phyloP scores from a whole-genome alignment of 805 yeast genomes.

The Naumovozyma castellii region DNA sequence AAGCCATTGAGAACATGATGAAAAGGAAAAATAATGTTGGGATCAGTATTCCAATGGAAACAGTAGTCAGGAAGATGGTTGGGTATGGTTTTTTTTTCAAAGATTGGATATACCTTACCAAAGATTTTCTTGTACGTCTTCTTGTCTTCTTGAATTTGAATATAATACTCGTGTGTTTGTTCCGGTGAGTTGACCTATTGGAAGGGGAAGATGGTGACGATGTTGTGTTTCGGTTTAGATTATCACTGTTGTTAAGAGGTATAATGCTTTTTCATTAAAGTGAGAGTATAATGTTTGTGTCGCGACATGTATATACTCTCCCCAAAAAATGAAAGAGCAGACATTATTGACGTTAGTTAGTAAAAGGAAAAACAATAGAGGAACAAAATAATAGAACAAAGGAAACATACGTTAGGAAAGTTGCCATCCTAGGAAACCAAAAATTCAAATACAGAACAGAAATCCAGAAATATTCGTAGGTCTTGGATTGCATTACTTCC shows the following conservation, averaged over 20 bases:
- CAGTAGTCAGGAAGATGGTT: slow-evolving; percentile 11
- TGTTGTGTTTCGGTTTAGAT: not conserved
- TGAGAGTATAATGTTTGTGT: too few species aligned
- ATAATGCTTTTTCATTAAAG: not conserved
- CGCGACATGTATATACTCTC: too few species aligned
- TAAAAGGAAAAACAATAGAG: not conserved
- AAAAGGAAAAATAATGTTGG: slow-evolving; percentile 9
- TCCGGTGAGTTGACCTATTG: not conserved
- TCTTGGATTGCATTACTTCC: slow-evolving; percentile 11
- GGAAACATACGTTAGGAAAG: slow-evolving; percentile 17
- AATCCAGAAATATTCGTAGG: slow-evolving; percentile 19
- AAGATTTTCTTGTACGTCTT: slow-evolving; percentile 2
- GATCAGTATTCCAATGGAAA: slow-evolving; percentile 3
- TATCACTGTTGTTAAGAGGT: too few species aligned
- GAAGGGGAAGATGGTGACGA: not conserved
- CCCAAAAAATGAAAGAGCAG: too few species aligned
- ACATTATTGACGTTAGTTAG: not conserved
- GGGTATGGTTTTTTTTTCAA: slow-evolving; percentile 16
- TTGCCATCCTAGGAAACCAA: slow-evolving; percentile 16
- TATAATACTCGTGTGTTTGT: not conserved
- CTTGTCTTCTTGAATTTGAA: slow-evolving; percentile 1
- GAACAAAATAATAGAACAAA: not conserved
- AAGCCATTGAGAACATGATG: slow-evolving; percentile 17
- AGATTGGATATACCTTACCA: slow-evolving; percentile 2
- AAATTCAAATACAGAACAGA: slow-evolving; percentile 15